Percentiles rank a stretch among this genome's conserved stretches.
These are phyloP conservation scores for Fusarium lyarnte DNA, from an alignment of 2,329 filamentous ascomycete species.

Conservation along the genomic window DNA sequence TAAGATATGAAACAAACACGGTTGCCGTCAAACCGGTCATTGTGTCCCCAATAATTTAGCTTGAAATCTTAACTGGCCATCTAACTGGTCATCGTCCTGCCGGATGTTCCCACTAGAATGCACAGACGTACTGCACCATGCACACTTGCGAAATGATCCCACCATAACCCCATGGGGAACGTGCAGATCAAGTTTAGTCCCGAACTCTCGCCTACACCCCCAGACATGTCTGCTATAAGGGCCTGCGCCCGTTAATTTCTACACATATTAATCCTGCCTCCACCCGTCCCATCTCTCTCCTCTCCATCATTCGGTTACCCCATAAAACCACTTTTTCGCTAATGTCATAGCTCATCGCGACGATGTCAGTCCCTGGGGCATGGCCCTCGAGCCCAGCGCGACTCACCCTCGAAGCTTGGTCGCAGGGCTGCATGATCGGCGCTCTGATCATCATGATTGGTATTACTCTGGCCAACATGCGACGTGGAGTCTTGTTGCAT, in stretches of 20 bases:
- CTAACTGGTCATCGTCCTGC: neutral
- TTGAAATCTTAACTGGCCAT: neutral
- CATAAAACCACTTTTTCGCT: neutral
- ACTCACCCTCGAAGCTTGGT: conserved; percentile 56
- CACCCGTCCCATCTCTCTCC: neutral
- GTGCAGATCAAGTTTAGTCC: neutral
- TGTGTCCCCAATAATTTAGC: neutral
- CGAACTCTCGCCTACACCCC: neutral
- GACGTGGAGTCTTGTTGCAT: conserved; percentile 56
- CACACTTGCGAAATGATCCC: neutral
- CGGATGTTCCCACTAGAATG: neutral
- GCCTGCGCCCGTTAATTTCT: neutral
- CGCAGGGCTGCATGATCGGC: conserved; percentile 59
- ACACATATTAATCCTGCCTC: neutral
- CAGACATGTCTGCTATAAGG: neutral
- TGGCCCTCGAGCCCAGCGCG: conserved; percentile 17
- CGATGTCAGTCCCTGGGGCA: neutral
- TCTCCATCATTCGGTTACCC: neutral
- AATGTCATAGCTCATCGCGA: neutral
- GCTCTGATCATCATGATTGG: conserved; percentile 58
- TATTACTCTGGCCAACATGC: conserved; percentile 61
- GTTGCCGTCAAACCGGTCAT: neutral
- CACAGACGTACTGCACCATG: neutral
- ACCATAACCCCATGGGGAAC: neutral
- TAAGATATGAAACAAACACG: neutral